A percentile compares a stretch with the other conserved stretches of the same genome.
phyloP scores from a whole-genome alignment of 768 basidiomycete genomes.

The Serendipita sp. region DNA sequence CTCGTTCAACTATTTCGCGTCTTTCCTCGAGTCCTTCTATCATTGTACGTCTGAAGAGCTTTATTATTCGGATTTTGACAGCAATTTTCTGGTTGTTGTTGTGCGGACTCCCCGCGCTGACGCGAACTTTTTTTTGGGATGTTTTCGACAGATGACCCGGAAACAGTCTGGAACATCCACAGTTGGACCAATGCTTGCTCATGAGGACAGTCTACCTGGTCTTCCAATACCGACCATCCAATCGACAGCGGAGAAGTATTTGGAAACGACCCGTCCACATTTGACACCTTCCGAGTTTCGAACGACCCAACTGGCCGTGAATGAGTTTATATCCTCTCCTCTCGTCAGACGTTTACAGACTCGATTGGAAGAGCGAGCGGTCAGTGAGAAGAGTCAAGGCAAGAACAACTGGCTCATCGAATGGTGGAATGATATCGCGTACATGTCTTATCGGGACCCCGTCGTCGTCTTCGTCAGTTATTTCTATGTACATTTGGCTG shows the following conservation, averaged over 20 bases:
- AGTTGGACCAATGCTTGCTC: conserved; percentile 56
- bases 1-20: no score
- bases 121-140: no score
- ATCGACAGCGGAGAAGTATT: conserved; percentile 76
- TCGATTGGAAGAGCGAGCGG: conserved; percentile 60
- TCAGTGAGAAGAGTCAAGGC: conserved; percentile 28
- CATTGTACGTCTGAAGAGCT: no score
- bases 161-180: conserved; percentile 14
- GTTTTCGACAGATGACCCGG: neutral
- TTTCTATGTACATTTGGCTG: conserved; percentile 77
- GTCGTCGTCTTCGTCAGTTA: conserved; percentile 90
- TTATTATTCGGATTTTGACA: no score
- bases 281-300: conserved; percentile 47
- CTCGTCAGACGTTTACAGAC: conserved; percentile 57
- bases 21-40: no score
- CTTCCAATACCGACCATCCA: conserved; percentile 75
- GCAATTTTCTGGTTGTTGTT: no score
- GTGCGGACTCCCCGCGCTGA: no score
- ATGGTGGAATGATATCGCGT: conserved; percentile 88
- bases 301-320: conserved; percentile 40
- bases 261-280: conserved; percentile 68
- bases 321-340: conserved; percentile 52
- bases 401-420: conserved; percentile 74
- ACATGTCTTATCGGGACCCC: conserved; percentile 70
- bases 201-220: conserved; percentile 50